Conservation (phyloP, 2,329 filamentous ascomycete species). For the Uncinocarpus reesii region DNA sequence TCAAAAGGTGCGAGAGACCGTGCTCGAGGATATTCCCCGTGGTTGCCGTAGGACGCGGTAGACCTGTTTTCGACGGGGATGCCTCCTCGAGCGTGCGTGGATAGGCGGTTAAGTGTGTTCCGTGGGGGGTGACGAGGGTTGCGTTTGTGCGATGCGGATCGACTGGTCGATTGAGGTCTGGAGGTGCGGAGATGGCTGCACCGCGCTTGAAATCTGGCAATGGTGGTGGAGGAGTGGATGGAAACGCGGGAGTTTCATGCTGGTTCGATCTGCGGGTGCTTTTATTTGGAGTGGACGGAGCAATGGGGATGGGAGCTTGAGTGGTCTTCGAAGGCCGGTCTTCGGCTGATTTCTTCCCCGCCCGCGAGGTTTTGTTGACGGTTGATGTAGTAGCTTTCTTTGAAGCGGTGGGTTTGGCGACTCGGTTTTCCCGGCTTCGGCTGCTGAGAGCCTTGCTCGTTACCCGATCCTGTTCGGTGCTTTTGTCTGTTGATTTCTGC, state of each 20-base stretch:
- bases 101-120: conserved; percentile 40
- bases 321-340: not conserved
- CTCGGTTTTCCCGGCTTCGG: conserved; percentile 21
- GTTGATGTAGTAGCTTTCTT: conserved; percentile 10
- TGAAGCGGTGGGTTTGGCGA: conserved; percentile 23
- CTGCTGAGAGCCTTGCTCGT: conserved; percentile 19
- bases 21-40: conserved; percentile 63
- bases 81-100: conserved; percentile 31
- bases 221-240: conserved; percentile 19
- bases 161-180: conserved; percentile 36
- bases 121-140: conserved; percentile 39
- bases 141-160: conserved; percentile 41
- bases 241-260: conserved; percentile 10
- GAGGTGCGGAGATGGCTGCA: conserved; percentile 24
- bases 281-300: conserved; percentile 6
- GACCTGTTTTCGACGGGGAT: conserved; percentile 33
- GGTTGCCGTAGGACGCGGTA: conserved; percentile 44
- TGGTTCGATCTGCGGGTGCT: conserved; percentile 10
- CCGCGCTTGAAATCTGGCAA: conserved; percentile 27
- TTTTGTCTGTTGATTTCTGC: conserved; percentile 18
- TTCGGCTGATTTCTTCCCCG: not conserved
- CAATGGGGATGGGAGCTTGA: not conserved
- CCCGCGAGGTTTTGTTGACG: not conserved
- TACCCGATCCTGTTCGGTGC: conserved; percentile 11
- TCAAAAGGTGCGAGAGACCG: conserved; percentile 63